Base-by-base conservation (phyloP, 148 eudicot species). In the Nyssa sinensis region DNA sequence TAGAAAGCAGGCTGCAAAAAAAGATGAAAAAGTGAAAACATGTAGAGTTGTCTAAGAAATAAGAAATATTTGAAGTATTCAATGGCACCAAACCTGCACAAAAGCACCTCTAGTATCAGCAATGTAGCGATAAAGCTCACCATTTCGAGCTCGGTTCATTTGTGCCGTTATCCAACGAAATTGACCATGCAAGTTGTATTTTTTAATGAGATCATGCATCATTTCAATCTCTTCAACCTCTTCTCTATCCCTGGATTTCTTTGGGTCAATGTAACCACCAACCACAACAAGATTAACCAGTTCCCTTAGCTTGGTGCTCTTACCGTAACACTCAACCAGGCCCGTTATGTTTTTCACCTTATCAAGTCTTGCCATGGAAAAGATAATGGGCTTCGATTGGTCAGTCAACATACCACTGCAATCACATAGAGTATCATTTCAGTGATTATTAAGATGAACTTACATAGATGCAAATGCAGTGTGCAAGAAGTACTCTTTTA, bases 351-450 rank as follows among this genome's bases (percentile, higher is more conserved):
- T 79, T 33, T 79, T 79, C 74, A 79, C 82, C 64, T 64, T 74
- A 59, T 79, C 82, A 5, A 79, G 78, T 74, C 82, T 79, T 70
- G 82, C 82, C 82, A 79, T 79, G 25, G 82, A 69, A 69, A 79
- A 79, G 12, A 79, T 74, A 17, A 69, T 79, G 51, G 82, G 78
- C 66, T 79, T 79, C 55, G 82, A 79, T 34, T 28, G 70, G 31
- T 79, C 75, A 69, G 57, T 74, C 66, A 79, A 32, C 35, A 68
- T 65, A 41, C 82, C 82, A 35, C 82, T 79, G 78, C 69, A 63
- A 31, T 29, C 27, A 47, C 58, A 63, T 6, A 64, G 9, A n/a
- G 25, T 33, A 33, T 62, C 30, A 30, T 19, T 3, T 0, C 33
- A 62, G 33, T 29, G 34, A 29, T 62, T 6, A 62, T 11, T 29